Evolutionary conservation across 129 eudicot genomes (phyloP).

Genomic region (Pseudognaphalium luteoalbum): DNA sequence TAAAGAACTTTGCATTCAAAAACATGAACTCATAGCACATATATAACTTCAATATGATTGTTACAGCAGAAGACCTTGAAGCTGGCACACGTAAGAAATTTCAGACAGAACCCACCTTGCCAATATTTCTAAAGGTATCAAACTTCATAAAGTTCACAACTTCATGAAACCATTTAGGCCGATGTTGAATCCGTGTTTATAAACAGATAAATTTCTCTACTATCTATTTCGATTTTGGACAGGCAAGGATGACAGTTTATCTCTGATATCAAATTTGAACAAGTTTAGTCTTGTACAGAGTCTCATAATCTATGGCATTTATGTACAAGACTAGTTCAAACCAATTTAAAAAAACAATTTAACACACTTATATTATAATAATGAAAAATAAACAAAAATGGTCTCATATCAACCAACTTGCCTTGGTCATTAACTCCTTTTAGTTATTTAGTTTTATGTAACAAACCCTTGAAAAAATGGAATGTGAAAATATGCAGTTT

Average conservation of each 20-base stretch:
- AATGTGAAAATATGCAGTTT: too few relatives aligned
- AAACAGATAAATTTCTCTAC: slow-evolving; percentile 38
- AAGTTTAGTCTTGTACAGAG: slow-evolving; percentile 78
- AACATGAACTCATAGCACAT: neutral
- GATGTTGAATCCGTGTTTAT: neutral
- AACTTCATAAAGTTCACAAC: slow-evolving; percentile 11
- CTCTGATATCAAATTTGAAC: slow-evolving; percentile 42
- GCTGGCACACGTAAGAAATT: slow-evolving; percentile 62
- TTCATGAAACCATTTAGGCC: neutral
- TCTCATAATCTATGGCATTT: slow-evolving; percentile 51
- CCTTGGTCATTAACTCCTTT: neutral
- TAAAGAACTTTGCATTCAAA: neutral
- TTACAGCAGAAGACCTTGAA: slow-evolving; percentile 89
- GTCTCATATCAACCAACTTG: slow-evolving; percentile 14
- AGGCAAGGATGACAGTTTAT: slow-evolving; percentile 55
- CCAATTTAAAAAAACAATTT: neutral
- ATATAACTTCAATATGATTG: slow-evolving; percentile 9
- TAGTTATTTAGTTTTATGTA: neutral
- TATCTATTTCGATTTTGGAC: slow-evolving; percentile 62
- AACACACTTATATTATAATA: neutral
- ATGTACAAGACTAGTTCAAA: slow-evolving; percentile 62
- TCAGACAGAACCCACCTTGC: slow-evolving; percentile 76
- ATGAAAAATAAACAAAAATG: neutral
- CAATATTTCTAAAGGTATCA: slow-evolving; percentile 76
- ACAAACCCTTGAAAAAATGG: neutral